Base-by-base conservation (phyloP, 2,329 filamentous ascomycete species). In the Setomelanomma holmii region DNA sequence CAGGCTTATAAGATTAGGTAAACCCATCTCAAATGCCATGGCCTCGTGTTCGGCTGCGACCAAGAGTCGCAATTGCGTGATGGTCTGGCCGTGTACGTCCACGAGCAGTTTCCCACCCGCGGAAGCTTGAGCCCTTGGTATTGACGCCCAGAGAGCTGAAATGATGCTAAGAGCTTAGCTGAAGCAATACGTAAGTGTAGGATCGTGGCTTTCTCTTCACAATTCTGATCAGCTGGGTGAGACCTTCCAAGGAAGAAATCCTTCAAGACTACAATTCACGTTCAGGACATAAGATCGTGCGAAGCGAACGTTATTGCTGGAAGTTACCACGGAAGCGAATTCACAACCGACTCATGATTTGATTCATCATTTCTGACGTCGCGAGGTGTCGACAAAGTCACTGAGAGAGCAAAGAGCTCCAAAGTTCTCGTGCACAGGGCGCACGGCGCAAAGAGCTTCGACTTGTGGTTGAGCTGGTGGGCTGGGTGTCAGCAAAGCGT, bases 401-500 rank as follows among this genome's bases (percentile, higher is more conserved):
- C 27, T 6, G 27, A 30, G 14, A 30, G 10, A 30, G 10, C 14
- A 14, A 30, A 30, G 27, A 30, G 27, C 27, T n/a, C n/a, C n/a
- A n/a, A n/a, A n/a, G n/a, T 7, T 36, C 36, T 4, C 20, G 16
- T 33, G 44, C 44, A 43, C 30, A 35, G 20, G 35, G 16, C 22
- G 43, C 10, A 14, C 16, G 5, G n/a, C 12, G 45, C 19, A 41
- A 22, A 8, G 23, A 46, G 40, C 34, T 40, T 5, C 8, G 40
- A 51, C 39, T 46, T 42, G 44, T 33, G 16, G n/a, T 45, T 44
- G 36, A 41, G 41, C 19, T 16, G n/a, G 12, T 42, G 24, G 43
- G 52, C 48, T 50, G 55, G 53, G 40, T 51, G 54, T 53, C 30
- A 57, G 49, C 54, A 39, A 34, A 36, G 50, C 60, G 40, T 58